Evolutionary conservation across 2,329 filamentous ascomycete genomes (phyloP).

Genomic region (Cordyceps fumosorosea): DNA sequence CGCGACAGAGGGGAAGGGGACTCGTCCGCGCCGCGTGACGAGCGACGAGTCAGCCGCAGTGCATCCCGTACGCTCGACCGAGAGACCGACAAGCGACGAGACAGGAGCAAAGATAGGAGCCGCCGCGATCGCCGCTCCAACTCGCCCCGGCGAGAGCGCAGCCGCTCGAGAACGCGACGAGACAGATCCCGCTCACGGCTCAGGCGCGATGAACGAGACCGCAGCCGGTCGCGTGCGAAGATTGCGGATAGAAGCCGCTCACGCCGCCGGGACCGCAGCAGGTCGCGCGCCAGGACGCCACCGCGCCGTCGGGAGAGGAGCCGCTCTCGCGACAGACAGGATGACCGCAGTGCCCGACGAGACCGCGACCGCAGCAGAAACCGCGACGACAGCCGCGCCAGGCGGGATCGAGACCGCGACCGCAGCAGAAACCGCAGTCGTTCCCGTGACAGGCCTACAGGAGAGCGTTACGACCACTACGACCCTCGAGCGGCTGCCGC

Average conservation of each 20-base stretch:
- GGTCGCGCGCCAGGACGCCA: constrained; percentile 25
- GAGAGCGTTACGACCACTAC: constrained; percentile 24
- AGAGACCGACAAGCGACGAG: constrained; percentile 29
- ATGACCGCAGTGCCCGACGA: constrained; percentile 18
- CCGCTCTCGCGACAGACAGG: constrained; percentile 27
- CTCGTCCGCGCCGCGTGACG: constrained; percentile 20
- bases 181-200: constrained; percentile 36
- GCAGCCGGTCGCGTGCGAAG: constrained; percentile 27
- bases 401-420: constrained; percentile 25
- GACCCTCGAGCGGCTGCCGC: constrained; percentile 21
- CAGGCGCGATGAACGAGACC: constrained; percentile 28
- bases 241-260: constrained; percentile 31
- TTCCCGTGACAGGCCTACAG: constrained; percentile 19
- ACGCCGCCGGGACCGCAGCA: constrained; percentile 30
- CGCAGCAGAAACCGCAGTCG: constrained; percentile 20
- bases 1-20: constrained; percentile 23
- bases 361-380: constrained; percentile 24
- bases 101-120: constrained; percentile 22
- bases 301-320: constrained; percentile 27
- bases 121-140: constrained; percentile 32
- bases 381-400: constrained; percentile 27
- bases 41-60: constrained; percentile 28
- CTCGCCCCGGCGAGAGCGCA: constrained; percentile 33
- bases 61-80: constrained; percentile 35
- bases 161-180: constrained; percentile 29